phyloP scores from a whole-genome alignment of 768 basidiomycete species.

The Sarcodon aspratus region DNA sequence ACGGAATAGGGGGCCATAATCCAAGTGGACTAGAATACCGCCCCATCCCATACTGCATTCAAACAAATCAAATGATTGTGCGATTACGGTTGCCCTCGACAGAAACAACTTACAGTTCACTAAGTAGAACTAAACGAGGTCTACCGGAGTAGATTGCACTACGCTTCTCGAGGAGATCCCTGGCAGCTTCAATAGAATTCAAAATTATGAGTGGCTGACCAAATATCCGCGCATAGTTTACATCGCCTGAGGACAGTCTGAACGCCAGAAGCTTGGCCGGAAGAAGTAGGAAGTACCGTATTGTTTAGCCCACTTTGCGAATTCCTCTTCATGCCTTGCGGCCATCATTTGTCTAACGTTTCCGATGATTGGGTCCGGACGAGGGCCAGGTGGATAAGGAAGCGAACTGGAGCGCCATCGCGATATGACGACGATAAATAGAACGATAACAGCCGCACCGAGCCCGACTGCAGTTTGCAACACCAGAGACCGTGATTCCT shows the following conservation, averaged over 20 bases:
- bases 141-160: constrained; percentile 57
- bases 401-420: background rate
- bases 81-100: background rate
- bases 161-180: constrained; percentile 59
- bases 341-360: background rate
- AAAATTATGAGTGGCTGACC: constrained; percentile 61
- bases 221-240: constrained; percentile 54
- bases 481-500: too few species aligned
- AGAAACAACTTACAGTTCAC: background rate
- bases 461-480: too few species aligned
- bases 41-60: background rate
- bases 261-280: background rate
- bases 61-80: too few species aligned
- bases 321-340: background rate
- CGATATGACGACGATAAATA: background rate
- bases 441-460: background rate
- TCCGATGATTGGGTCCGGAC: background rate
- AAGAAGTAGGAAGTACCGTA: background rate
- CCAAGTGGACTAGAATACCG: background rate
- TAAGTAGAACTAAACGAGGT: background rate
- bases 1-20: background rate
- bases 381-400: background rate
- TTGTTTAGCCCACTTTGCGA: background rate
- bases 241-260: constrained; percentile 31
- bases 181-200: constrained; percentile 44